Percentiles rank a stretch among this genome's conserved stretches.
Evolutionary conservation across 108 stramenopile genomes (phyloP).

Genomic region (Discostella stelligeroides): DNA sequence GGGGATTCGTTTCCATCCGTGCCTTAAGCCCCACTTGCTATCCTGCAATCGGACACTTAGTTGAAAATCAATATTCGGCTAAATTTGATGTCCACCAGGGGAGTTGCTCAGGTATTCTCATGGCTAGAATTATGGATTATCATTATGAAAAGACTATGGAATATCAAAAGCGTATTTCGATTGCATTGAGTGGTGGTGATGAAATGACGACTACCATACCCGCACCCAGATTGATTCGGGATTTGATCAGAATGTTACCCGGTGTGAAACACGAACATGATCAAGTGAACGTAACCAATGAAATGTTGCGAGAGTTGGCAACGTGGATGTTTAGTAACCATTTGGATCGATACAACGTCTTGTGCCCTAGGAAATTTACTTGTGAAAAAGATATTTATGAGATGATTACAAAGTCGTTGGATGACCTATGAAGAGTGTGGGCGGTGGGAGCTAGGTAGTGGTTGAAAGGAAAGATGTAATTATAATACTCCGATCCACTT

Average conservation of each 20-base stretch:
- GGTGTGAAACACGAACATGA: conserved; percentile 32
- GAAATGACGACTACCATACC: neutral
- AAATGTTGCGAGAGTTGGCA: conserved; percentile 32
- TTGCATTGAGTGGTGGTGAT: conserved; percentile 7
- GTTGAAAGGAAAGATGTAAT: neutral
- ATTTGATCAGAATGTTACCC: conserved; percentile 26
- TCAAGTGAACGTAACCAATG: conserved; percentile 23
- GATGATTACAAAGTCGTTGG: conserved; percentile 31
- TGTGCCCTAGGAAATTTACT: conserved; percentile 38
- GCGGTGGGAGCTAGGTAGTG: neutral
- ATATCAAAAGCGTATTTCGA: conserved; percentile 29
- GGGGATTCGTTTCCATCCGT: conserved; percentile 30
- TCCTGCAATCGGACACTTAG: conserved; percentile 36
- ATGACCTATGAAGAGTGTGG: conserved; percentile 20
- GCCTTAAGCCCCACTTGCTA: conserved; percentile 33
- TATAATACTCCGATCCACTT: too few relatives aligned
- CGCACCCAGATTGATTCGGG: conserved; percentile 17
- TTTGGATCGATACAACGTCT: conserved; percentile 16
- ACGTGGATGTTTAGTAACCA: conserved; percentile 27
- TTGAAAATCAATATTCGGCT: conserved; percentile 48
- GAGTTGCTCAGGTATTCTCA: conserved; percentile 37
- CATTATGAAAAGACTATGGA: conserved; percentile 13
- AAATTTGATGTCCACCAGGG: conserved; percentile 42
- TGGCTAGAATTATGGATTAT: conserved; percentile 36
- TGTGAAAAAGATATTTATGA: conserved; percentile 33